A percentile compares a stretch with the other conserved stretches of the same genome.
phyloP scores from a whole-genome alignment of 2,329 filamentous ascomycete species.

The Ophiostoma tasmaniense region DNA sequence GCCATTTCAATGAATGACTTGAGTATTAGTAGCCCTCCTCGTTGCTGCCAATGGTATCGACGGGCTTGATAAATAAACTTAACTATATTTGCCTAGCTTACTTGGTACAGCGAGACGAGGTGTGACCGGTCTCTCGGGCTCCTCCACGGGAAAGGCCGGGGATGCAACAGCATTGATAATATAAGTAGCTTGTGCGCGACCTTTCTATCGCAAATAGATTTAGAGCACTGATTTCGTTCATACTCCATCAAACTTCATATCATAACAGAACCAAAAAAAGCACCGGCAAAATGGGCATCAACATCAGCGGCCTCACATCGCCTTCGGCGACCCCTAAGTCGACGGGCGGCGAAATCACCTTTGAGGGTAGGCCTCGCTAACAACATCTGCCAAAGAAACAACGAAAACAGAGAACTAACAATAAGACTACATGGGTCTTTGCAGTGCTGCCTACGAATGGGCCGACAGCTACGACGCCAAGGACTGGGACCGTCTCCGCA shows the following conservation, averaged over 20 bases:
- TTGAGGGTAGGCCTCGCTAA: constrained; percentile 16
- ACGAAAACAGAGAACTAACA: constrained; percentile 17
- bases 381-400: background rate
- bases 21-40: background rate
- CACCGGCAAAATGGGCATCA: constrained; percentile 19
- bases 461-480: constrained; percentile 59
- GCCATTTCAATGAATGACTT: background rate
- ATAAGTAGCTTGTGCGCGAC: background rate
- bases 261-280: too few relatives aligned
- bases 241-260: background rate
- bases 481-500: constrained; percentile 52
- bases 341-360: constrained; percentile 14
- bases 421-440: constrained; percentile 42
- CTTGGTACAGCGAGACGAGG: background rate
- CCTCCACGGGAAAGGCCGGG: constrained; percentile 12
- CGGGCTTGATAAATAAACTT: background rate
- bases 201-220: background rate
- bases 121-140: constrained; percentile 16
- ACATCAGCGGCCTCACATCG: constrained; percentile 14
- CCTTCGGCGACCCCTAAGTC: background rate
- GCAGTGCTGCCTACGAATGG: constrained; percentile 49
- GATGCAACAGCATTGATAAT: background rate
- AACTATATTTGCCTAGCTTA: background rate
- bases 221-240: background rate
- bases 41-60: background rate